phyloP scores from a whole-genome alignment of 2,329 filamentous ascomycete species.

The Pezicula neosporulosa region DNA sequence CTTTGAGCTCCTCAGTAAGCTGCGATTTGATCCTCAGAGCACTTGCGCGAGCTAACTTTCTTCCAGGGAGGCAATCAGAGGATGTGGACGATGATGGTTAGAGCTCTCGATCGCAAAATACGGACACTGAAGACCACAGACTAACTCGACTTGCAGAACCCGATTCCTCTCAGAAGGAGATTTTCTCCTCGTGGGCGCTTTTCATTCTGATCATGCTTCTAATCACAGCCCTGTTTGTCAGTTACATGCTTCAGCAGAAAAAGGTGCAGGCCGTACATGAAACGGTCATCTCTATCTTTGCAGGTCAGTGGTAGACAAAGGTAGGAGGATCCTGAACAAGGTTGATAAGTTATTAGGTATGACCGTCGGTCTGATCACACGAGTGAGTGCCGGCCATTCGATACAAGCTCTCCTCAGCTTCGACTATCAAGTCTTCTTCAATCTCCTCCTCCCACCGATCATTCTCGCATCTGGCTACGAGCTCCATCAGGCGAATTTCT shows the following conservation, averaged over 20 bases:
- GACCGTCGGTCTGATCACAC: conserved; percentile 86
- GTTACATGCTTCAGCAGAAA: conserved; percentile 93
- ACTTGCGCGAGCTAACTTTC: conserved; percentile 16
- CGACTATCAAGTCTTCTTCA: conserved; percentile 99
- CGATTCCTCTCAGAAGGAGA: conserved; percentile 87
- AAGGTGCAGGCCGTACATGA: conserved; percentile 98
- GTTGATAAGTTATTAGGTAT: conserved; percentile 59
- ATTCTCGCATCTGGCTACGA: conserved; percentile 97
- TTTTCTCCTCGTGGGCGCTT: conserved; percentile 93
- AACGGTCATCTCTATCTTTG: conserved; percentile 97
- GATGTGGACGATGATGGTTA: conserved; percentile 23
- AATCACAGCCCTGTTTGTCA: conserved; percentile 92
- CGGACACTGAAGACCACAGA: conserved; percentile 6
- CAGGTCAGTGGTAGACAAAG: conserved; percentile 51
- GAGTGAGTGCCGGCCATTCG: conserved; percentile 75
- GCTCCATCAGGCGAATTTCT: conserved; percentile 97
- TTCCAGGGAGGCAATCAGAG: conserved; percentile 23
- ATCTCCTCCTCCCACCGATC: conserved; percentile 95
- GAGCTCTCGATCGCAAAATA: conserved; percentile 1
- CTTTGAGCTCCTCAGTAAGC: conserved; percentile 31
- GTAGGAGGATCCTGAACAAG: background rate
- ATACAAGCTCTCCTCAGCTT: conserved; percentile 92
- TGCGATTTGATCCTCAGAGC: background rate
- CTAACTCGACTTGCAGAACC: conserved; percentile 44
- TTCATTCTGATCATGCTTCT: conserved; percentile 95